phyloP scores from a whole-genome alignment of 2,329 filamentous ascomycete species.

The Plenodomus biglobosus region DNA sequence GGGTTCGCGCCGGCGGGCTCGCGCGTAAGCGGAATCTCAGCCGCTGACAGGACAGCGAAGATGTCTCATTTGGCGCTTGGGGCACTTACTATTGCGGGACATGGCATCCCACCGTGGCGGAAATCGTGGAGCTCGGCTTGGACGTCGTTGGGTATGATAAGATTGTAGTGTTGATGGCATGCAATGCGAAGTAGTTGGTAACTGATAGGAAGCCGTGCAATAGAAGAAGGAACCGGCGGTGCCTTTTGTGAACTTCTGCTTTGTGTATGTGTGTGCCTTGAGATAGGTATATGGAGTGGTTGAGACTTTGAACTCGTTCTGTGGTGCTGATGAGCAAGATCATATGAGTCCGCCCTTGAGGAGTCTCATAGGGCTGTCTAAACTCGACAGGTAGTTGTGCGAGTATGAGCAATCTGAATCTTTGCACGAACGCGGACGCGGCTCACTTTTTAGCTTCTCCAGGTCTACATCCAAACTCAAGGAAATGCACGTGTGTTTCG shows the following conservation, averaged over 20 bases:
- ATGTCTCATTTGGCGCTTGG: background rate
- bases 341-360: background rate
- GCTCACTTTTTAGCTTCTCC: background rate
- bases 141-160: background rate
- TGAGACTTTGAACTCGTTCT: background rate
- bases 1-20: background rate
- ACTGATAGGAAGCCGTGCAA: background rate
- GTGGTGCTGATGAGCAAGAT: background rate
- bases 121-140: background rate
- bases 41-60: background rate
- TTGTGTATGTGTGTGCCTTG: background rate
- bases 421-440: background rate
- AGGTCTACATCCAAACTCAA: background rate
- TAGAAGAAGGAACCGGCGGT: background rate
- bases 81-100: background rate
- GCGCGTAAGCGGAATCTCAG: background rate
- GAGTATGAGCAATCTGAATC: background rate
- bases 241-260: no score
- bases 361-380: background rate
- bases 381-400: background rate
- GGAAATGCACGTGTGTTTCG: background rate
- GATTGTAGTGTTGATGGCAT: background rate
- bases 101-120: background rate
- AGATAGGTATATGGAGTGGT: background rate
- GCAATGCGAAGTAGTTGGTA: no score